A percentile compares a stretch with the other conserved stretches of the same genome.
phyloP scores from a whole-genome alignment of 2,329 filamentous ascomycete genomes.

The Pseudophaeomoniella oleicola region DNA sequence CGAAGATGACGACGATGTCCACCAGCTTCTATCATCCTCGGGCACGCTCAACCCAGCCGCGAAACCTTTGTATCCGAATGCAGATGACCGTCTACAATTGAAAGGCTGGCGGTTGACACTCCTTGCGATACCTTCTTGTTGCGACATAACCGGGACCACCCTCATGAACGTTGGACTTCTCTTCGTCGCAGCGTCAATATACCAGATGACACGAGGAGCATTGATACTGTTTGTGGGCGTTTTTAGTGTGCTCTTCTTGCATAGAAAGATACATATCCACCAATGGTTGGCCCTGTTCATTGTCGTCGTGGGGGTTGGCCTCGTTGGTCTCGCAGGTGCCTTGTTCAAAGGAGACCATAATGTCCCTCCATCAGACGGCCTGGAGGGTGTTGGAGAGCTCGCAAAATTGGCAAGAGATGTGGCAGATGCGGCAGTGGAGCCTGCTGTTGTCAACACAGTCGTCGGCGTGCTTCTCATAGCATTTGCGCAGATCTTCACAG shows the following conservation, averaged over 20 bases:
- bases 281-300: constrained; percentile 84
- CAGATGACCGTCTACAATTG: constrained; percentile 46
- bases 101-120: constrained; percentile 57
- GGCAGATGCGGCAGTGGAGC: constrained; percentile 26
- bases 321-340: constrained; percentile 81
- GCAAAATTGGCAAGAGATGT: constrained; percentile 27
- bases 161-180: constrained; percentile 93
- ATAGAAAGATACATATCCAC: constrained; percentile 64
- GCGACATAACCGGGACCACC: constrained; percentile 88
- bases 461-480: constrained; percentile 84
- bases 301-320: constrained; percentile 72
- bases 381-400: constrained; percentile 13
- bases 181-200: constrained; percentile 89
- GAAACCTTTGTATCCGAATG: constrained; percentile 38
- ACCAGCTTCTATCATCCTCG: constrained; percentile 20
- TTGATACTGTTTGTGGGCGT: constrained; percentile 90
- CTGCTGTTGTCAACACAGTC: constrained; percentile 52
- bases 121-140: constrained; percentile 73
- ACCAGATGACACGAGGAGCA: constrained; percentile 95
- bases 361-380: constrained; percentile 13
- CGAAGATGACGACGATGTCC: constrained; percentile 30
- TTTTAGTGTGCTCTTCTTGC: constrained; percentile 85
- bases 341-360: constrained; percentile 47
- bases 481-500: constrained; percentile 89
- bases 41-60: constrained; percentile 30